These are phyloP conservation scores for Aspergillus sojae DNA, from an alignment of 2,329 filamentous ascomycete species.

Conservation along the genomic window DNA sequence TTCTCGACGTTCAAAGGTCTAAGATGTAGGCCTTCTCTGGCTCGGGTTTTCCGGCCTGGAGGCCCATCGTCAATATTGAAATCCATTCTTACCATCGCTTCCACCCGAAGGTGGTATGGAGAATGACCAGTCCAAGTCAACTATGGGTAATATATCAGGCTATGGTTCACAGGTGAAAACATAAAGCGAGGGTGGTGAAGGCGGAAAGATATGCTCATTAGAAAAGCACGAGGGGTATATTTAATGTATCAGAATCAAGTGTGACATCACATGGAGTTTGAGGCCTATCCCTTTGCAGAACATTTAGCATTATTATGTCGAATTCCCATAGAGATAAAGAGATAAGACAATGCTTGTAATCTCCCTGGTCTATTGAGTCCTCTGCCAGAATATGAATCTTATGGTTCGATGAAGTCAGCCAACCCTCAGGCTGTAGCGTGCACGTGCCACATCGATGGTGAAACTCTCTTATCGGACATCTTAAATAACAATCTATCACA, in stretches of 20 bases:
- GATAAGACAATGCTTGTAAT: neutral
- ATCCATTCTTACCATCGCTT: slow-evolving; percentile 22
- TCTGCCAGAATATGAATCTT: neutral
- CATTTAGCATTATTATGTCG: slow-evolving; percentile 10
- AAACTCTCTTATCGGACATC: slow-evolving; percentile 4
- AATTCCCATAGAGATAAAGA: neutral
- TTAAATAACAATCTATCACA: neutral
- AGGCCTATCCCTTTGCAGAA: slow-evolving; percentile 12
- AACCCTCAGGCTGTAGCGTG: slow-evolving; percentile 18
- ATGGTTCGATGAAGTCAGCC: slow-evolving; percentile 24
- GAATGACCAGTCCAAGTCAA: neutral
- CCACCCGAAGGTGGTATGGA: slow-evolving; percentile 1
- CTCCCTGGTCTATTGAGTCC: neutral
- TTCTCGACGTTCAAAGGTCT: slow-evolving; percentile 37
- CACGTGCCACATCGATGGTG: slow-evolving; percentile 25
- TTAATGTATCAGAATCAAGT: slow-evolving; percentile 18
- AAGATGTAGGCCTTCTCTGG: slow-evolving; percentile 30
- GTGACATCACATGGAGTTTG: slow-evolving; percentile 17
- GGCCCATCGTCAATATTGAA: slow-evolving; percentile 14
- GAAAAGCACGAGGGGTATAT: slow-evolving; percentile 22
- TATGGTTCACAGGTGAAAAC: neutral
- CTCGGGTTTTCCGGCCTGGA: slow-evolving; percentile 11
- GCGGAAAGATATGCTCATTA: slow-evolving; percentile 7
- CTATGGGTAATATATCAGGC: neutral
- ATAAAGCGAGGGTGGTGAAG: slow-evolving; percentile 2